Base-by-base conservation (phyloP, 2,329 filamentous ascomycete species). In the Trichothecium roseum region DNA sequence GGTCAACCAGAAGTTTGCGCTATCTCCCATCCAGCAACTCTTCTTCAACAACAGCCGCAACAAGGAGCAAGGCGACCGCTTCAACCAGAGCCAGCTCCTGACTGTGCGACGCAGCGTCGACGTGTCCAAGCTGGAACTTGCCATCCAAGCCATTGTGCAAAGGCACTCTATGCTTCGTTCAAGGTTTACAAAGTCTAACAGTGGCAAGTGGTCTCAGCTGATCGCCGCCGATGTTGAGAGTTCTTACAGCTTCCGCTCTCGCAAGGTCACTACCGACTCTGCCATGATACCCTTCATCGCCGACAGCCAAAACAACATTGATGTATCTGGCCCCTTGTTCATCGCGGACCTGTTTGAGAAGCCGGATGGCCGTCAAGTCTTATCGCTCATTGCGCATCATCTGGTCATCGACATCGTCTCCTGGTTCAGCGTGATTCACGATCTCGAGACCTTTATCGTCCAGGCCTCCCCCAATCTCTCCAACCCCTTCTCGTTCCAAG, bases 71-170 rank as follows among this genome's bases (percentile, higher is more conserved):
- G 55, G 54, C 4, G 47, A 59, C 14, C 58, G 59, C 17, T 64
- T 64, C 48, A 66, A 67, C 37, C 64, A 68, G 39, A 66, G 58
- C 8, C 63, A 63, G 29, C 52, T 58, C 1, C 42, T 68, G 5
- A 50, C 50, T 1, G 32, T 66, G 7, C 46, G 15, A 1, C 12
- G 22, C 4, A 5, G 10, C 1, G 15, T 59, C 1, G 33, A 45
- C 1, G 10, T 12, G 3, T 14, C 18, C 0, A 39, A 26, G 0
- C 28, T 60, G 5, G 15, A 38, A 5, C 10, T 40, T 1, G 54
- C 54, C 1, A 26, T 57, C 2, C 9, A 47, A 2, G 18, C 34
- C 0, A 32, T 62, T 5, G 50, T 59, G 2, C 33, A 40, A 4
- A 46, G 52, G 2, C 58, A 62, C 32, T 37, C 49, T 1, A 61